phyloP scores from a whole-genome alignment of 768 basidiomycete species.

The Suillus cothurnatus region DNA sequence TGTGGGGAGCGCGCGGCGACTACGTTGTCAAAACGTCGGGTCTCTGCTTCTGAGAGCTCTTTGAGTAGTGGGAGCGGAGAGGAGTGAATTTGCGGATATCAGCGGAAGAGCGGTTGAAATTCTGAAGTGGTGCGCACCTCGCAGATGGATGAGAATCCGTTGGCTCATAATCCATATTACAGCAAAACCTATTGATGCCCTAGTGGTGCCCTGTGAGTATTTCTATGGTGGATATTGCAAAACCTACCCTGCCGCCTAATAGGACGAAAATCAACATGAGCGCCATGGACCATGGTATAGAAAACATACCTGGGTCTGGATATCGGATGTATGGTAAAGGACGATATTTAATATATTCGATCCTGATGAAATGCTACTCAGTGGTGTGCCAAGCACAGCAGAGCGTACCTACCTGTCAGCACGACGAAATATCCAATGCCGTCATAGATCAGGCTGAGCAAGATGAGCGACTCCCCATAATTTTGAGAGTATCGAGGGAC shows the following conservation, averaged over 20 bases:
- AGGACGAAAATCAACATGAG: slow-evolving; percentile 12
- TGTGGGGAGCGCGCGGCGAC: slow-evolving; percentile 17
- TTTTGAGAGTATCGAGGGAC: slow-evolving; percentile 3
- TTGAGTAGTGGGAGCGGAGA: background rate
- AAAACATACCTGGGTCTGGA: slow-evolving; percentile 44
- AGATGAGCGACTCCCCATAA: slow-evolving; percentile 10
- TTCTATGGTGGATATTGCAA: background rate
- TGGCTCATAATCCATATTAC: slow-evolving; percentile 67
- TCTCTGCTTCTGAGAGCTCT: slow-evolving; percentile 30
- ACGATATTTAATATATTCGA: slow-evolving; percentile 55
- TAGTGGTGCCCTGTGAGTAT: slow-evolving; percentile 13
- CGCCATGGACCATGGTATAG: slow-evolving; percentile 27
- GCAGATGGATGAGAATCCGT: slow-evolving; percentile 57
- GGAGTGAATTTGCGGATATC: background rate
- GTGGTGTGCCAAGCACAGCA: slow-evolving; percentile 16
- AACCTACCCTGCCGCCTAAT: slow-evolving; percentile 54
- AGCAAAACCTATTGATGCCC: slow-evolving; percentile 40
- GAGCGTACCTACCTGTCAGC: slow-evolving; percentile 47
- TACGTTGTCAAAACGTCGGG: slow-evolving; percentile 28
- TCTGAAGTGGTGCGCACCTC: slow-evolving; percentile 37
- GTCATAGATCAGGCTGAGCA: slow-evolving; percentile 65
- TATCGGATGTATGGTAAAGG: slow-evolving; percentile 44
- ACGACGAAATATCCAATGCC: slow-evolving; percentile 66
- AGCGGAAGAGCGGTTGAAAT: background rate
- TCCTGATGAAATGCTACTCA: slow-evolving; percentile 38